These are phyloP conservation scores for Pythium graminicola DNA, from an alignment of 352 stramenopile genomes.

Conservation along the genomic window DNA sequence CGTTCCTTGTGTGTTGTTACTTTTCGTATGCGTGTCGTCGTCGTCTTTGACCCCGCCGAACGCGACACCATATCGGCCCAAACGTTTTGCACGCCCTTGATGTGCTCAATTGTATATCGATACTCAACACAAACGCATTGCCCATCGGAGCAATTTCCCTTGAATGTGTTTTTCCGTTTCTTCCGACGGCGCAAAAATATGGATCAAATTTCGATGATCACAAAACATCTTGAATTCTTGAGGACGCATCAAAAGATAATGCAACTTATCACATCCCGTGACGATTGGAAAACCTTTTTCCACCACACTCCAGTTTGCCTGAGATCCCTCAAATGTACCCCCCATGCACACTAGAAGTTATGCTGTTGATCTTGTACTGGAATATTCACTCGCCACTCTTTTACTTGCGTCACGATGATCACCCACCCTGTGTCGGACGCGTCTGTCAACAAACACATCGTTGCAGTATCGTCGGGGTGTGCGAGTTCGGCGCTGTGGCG, in stretches of 20 bases:
- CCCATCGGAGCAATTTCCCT: constrained; percentile 14
- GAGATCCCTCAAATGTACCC: constrained; percentile 15
- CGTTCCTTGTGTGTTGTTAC: too few species aligned
- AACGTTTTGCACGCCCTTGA: constrained; percentile 16
- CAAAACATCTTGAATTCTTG: constrained; percentile 22
- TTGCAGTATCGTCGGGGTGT: neutral
- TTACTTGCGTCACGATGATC: constrained; percentile 19
- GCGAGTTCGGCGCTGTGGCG: neutral
- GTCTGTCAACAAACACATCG: constrained; percentile 16
- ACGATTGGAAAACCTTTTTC: constrained; percentile 29
- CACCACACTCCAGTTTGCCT: constrained; percentile 18
- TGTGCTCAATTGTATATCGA: constrained; percentile 18
- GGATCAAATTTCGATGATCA: constrained; percentile 22
- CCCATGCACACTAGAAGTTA: constrained; percentile 15
- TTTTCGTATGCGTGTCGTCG: too few species aligned
- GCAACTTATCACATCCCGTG: constrained; percentile 12
- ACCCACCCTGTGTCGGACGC: constrained; percentile 18
- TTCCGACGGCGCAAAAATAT: constrained; percentile 14
- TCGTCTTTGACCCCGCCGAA: too few species aligned
- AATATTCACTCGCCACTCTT: neutral
- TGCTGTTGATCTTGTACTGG: constrained; percentile 16
- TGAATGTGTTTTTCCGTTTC: constrained; percentile 11
- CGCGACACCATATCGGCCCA: too few species aligned
- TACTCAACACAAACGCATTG: constrained; percentile 7
- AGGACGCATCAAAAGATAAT: constrained; percentile 18